Base-by-base conservation (phyloP, 1,284 basidiomycete genomes). In the Microbotryum scabiosae region DNA sequence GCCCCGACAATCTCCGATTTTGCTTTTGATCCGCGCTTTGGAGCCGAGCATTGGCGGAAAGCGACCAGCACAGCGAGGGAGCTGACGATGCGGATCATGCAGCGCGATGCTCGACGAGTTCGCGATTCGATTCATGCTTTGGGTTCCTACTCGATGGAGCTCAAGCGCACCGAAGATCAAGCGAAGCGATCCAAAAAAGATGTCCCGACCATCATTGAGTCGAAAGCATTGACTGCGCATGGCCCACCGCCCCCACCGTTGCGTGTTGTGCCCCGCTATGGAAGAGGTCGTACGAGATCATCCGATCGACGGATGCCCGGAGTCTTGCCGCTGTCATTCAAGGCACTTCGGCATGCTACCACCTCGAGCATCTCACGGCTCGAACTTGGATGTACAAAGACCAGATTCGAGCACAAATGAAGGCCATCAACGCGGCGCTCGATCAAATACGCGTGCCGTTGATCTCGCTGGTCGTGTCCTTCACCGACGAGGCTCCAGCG, bases 361-460 rank as follows among this genome's bases (percentile, higher is more conserved):
- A 89, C 72, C 72, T 90, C 30, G 86, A 88, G 70, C 72, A 76
- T 36, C 76, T 92, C 21, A 70, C 74, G 78, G 79, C 63, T 69
- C 78, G 52, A 74, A 76, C 30, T 1, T 78, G 77, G 76, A 69
- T 64, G 16, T 59, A 72, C 60, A 60, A 67, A n/a, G 72, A 69
- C 12, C 64, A 75, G 18, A 63, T 69, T 6, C 53, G 62, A 5
- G 45, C 53, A 23, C 66, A 64, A 47, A 66, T 69, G 67, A 65
- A 63, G 57, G 59, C 63, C 2, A 48, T 64, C 56, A 67, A 67
- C 59, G 59, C 60, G n/a, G 63, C 63, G 20, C 51, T 68, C 23
- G 55, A 51, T 1, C n/a, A 45, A 0, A 57, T 57, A 0, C 55
- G 63, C 6, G 56, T 63, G 18, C 57, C 57, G 4, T n/a, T 69